These are phyloP conservation scores for Salix arbutifolia DNA, from an alignment of 345 rosid genomes.

Conservation along the genomic window DNA sequence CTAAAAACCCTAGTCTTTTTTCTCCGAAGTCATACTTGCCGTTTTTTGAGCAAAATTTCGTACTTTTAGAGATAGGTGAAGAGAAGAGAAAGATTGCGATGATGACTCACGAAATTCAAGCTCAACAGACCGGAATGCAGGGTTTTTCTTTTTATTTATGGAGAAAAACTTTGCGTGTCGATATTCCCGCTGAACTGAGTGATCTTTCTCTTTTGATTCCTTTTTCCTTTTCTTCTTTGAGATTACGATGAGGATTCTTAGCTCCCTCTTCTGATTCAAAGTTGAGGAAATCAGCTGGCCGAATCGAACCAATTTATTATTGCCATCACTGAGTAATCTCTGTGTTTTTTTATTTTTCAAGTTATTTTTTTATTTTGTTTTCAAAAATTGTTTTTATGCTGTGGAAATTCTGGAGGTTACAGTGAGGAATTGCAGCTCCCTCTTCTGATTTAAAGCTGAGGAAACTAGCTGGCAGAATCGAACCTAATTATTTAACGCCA, in stretches of 20 bases:
- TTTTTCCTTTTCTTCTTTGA: background rate
- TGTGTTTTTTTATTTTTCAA: background rate
- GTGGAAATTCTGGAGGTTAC: constrained; percentile 12
- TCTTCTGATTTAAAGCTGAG: constrained; percentile 46
- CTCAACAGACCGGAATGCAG: constrained; percentile 99
- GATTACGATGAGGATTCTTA: constrained; percentile 48
- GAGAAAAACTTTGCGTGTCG: constrained; percentile 64
- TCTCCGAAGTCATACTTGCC: background rate
- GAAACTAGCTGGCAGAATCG: constrained; percentile 70
- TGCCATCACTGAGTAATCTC: constrained; percentile 56
- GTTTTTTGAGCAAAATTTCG: background rate
- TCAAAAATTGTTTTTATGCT: background rate
- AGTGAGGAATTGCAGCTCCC: constrained; percentile 54
- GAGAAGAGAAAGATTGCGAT: constrained; percentile 36
- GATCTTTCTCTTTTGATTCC: constrained; percentile 16
- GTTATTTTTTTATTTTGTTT: fast-evolving
- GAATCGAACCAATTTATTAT: constrained; percentile 56
- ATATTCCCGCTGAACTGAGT: constrained; percentile 79
- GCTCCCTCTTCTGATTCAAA: constrained; percentile 63
- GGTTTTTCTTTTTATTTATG: constrained; percentile 26
- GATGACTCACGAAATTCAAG: constrained; percentile 85
- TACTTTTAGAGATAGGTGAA: background rate
- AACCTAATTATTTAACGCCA: constrained; percentile 46
- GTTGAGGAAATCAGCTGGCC: constrained; percentile 57
- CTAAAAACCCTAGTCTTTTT: background rate